These are phyloP conservation scores for Omphalea diandra DNA, from an alignment of 441 rosid genomes.

Conservation along the genomic window DNA sequence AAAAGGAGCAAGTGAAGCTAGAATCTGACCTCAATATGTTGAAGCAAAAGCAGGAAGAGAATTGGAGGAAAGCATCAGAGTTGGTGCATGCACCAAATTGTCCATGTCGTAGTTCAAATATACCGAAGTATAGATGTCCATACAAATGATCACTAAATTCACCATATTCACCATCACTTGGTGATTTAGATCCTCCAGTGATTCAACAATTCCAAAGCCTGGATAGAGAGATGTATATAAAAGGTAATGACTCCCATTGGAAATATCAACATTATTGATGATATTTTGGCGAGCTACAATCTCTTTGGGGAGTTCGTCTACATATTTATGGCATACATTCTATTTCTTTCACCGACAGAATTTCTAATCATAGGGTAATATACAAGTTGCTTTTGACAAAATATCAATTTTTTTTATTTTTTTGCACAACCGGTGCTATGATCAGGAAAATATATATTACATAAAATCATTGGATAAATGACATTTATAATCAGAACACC, in stretches of 20 bases:
- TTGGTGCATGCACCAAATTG: neutral
- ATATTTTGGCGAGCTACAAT: neutral
- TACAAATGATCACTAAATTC: neutral
- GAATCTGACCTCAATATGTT: neutral
- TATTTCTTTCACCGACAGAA: too few species aligned
- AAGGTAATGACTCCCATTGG: neutral
- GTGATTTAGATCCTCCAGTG: slow-evolving; percentile 1
- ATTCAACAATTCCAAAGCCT: neutral
- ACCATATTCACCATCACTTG: too few species aligned
- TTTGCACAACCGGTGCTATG: too few species aligned
- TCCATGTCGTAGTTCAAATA: neutral
- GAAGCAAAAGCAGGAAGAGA: slow-evolving; percentile 1
- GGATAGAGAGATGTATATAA: neutral
- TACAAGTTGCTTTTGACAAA: too few species aligned
- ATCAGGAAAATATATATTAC: too few species aligned
- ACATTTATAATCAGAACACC: too few species aligned
- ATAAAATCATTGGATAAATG: too few species aligned
- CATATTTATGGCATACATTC: too few species aligned
- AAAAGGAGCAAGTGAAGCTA: neutral
- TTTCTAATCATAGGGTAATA: too few species aligned
- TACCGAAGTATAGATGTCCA: neutral
- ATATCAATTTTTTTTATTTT: too few species aligned
- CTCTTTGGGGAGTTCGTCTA: too few species aligned
- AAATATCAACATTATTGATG: neutral
- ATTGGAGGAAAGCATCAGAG: neutral